These are phyloP conservation scores for Emericellopsis cladophorae DNA, from an alignment of 2,329 filamentous ascomycete species.

Conservation along the genomic window DNA sequence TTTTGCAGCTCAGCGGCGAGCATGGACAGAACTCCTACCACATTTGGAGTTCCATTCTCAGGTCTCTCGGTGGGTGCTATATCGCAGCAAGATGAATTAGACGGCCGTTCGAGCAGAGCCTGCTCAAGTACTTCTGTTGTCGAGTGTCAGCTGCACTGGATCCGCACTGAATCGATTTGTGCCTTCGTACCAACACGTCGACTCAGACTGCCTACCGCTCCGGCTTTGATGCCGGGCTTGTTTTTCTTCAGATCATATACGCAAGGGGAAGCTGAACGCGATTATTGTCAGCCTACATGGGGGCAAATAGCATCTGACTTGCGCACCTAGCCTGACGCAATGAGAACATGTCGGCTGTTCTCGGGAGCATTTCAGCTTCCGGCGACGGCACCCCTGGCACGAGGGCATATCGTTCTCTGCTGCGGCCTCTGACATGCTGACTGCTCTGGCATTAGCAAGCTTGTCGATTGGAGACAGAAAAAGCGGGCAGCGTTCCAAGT, in stretches of 20 bases:
- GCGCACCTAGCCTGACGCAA: conserved; percentile 14
- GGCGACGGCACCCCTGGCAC: conserved; percentile 17
- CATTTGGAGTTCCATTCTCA: conserved; percentile 2
- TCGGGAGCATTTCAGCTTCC: conserved; percentile 20
- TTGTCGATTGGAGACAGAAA: no score
- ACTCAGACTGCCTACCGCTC: conserved; percentile 9
- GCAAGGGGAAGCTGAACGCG: conserved; percentile 7
- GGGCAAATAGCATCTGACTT: conserved; percentile 1
- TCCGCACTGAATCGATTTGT: not conserved
- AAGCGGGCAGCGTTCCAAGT: conserved; percentile 4
- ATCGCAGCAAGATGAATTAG: not conserved
- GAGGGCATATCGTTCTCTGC: conserved; percentile 10
- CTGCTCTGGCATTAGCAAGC: no score
- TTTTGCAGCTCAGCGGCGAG: conserved; percentile 9
- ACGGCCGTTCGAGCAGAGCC: not conserved
- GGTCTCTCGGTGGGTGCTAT: not conserved
- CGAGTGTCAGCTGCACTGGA: not conserved
- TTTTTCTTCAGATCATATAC: conserved; percentile 11
- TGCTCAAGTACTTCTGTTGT: conserved; percentile 1
- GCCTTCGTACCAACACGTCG: conserved; percentile 8
- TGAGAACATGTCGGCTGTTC: conserved; percentile 18
- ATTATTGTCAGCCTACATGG: not conserved
- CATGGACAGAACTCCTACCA: conserved; percentile 7
- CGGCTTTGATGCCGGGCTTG: conserved; percentile 11
- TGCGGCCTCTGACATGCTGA: not conserved